Conservation (phyloP, 768 basidiomycete genomes). For the Lanmaoa rubissima region DNA sequence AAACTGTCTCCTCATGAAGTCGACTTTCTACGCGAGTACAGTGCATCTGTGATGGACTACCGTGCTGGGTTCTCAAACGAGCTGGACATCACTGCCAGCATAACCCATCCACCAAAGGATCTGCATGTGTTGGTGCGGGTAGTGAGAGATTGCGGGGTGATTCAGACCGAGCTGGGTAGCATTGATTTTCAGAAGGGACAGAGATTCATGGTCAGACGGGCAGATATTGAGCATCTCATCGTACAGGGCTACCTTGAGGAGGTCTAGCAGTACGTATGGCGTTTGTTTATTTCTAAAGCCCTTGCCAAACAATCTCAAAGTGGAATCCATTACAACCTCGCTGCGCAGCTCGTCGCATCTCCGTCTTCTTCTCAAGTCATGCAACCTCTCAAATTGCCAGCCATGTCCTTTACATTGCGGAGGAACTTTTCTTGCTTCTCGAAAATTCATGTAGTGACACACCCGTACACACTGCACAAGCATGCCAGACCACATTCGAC, state of each 20-base stretch:
- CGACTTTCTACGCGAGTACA: conserved; percentile 83
- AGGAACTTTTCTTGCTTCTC: neutral
- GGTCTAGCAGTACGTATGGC: conserved; percentile 41
- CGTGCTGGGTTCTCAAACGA: conserved; percentile 82
- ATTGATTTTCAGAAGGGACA: conserved; percentile 91
- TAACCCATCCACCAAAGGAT: conserved; percentile 83
- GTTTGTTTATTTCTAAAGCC: conserved; percentile 23
- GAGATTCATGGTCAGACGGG: conserved; percentile 81
- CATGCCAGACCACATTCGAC: conserved; percentile 5
- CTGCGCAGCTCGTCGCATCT: neutral
- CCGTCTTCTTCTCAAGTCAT: conserved; percentile 5
- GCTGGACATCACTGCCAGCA: conserved; percentile 82
- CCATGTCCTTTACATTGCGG: neutral
- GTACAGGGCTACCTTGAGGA: conserved; percentile 92
- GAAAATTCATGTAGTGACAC: neutral
- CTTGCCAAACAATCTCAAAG: conserved; percentile 26
- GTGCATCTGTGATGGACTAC: conserved; percentile 77
- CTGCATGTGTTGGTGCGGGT: conserved; percentile 87
- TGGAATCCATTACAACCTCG: neutral
- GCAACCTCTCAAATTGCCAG: conserved; percentile 2
- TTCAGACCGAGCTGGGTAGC: conserved; percentile 88
- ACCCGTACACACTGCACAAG: neutral
- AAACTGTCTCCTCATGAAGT: conserved; percentile 79
- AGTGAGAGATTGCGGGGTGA: conserved; percentile 83
- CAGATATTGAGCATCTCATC: conserved; percentile 92